Conservation (phyloP, 202 grass and related monocot genomes). For the Zizania palustris region DNA sequence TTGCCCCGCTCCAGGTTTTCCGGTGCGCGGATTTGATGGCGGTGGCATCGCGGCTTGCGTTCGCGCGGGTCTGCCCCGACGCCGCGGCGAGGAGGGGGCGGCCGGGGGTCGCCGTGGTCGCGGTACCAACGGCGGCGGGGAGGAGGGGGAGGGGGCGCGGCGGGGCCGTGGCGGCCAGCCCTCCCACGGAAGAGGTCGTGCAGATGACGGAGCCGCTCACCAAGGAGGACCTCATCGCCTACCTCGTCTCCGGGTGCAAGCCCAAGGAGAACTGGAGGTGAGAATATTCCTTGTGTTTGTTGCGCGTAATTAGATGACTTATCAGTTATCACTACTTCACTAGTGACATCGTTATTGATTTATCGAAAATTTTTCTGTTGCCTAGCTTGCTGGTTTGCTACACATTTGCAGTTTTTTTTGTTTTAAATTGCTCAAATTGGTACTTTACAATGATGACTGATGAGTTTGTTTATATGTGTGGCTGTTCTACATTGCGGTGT, state of each 20-base stretch:
- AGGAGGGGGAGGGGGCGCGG: conserved; percentile 31
- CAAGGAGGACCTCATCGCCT: conserved; percentile 84
- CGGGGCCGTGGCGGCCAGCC: conserved; percentile 68
- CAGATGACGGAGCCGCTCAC: conserved; percentile 75
- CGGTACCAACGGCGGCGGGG: neutral
- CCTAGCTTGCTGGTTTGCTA: neutral
- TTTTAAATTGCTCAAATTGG: neutral
- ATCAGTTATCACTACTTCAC: neutral
- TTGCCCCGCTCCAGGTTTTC: neutral
- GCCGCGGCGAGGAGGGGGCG: neutral
- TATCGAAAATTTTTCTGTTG: neutral
- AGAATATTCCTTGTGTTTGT: neutral
- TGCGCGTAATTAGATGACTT: neutral
- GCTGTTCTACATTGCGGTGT: neutral
- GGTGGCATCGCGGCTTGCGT: conserved; percentile 53
- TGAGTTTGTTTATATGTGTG: neutral
- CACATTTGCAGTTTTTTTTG: neutral
- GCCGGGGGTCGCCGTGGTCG: neutral
- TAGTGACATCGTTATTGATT: too few relatives aligned
- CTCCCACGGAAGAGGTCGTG: conserved; percentile 86
- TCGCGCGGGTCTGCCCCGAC: conserved; percentile 38
- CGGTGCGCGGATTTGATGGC: conserved; percentile 38
- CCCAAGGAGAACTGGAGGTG: conserved; percentile 89
- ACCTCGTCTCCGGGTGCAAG: conserved; percentile 94
- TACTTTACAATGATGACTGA: neutral